Evolutionary conservation across 192 early-diverging fungal species (phyloP).

Genomic region (Phycomyces blakesleeanus): DNA sequence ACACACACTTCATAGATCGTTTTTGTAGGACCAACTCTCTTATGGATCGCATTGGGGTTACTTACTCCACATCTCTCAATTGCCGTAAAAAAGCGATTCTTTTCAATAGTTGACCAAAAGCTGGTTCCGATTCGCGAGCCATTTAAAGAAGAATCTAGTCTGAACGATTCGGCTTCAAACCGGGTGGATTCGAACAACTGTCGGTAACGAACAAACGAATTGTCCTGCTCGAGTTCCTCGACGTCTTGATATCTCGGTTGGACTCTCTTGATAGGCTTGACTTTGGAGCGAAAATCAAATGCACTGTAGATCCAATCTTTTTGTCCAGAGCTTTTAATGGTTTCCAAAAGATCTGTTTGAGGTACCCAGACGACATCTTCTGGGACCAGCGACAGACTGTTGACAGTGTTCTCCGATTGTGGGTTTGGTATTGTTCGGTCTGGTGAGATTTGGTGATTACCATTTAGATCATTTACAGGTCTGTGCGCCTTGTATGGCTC

Average conservation of each 20-base stretch:
- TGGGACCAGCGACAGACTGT: too few species aligned
- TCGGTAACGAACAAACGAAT: neutral
- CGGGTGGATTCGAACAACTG: neutral
- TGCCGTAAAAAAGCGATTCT: conserved; percentile 15
- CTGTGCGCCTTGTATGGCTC: too few species aligned
- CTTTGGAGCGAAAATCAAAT: too few species aligned
- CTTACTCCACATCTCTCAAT: conserved; percentile 14
- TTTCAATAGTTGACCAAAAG: conserved; percentile 11
- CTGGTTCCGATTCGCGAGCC: neutral
- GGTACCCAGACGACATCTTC: too few species aligned
- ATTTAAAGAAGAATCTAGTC: neutral
- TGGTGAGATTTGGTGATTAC: too few species aligned
- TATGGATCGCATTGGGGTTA: neutral
- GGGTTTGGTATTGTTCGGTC: too few species aligned
- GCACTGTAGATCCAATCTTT: too few species aligned
- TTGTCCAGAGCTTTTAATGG: too few species aligned
- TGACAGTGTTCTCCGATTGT: too few species aligned
- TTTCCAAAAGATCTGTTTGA: too few species aligned
- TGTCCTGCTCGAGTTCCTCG: neutral
- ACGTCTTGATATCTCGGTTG: neutral
- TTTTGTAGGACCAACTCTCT: conserved; percentile 19
- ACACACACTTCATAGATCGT: conserved; percentile 1
- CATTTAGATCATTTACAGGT: too few species aligned
- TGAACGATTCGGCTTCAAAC: neutral
- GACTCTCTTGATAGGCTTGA: too few species aligned